Evolutionary conservation across 2,329 filamentous ascomycete species (phyloP).

Genomic region (Triangularia setosa): DNA sequence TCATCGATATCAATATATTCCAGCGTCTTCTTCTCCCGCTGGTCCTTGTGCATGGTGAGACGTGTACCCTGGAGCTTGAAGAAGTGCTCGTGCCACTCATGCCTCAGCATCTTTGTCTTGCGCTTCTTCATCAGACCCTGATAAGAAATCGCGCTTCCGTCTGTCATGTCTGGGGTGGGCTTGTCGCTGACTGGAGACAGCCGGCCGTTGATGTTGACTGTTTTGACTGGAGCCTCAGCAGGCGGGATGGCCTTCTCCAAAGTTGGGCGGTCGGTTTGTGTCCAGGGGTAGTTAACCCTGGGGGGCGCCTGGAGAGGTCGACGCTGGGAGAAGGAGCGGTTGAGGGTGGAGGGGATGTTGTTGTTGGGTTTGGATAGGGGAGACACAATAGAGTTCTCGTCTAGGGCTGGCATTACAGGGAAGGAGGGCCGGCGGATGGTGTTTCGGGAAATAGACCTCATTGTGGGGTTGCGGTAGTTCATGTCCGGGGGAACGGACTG

Average conservation of each 20-base stretch:
- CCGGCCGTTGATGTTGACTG: conserved; percentile 27
- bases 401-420: conserved; percentile 63
- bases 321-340: conserved; percentile 36
- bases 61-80: conserved; percentile 77
- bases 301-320: conserved; percentile 50
- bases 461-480: conserved; percentile 59
- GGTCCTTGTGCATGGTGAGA: conserved; percentile 71
- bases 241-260: conserved; percentile 45
- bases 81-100: conserved; percentile 92
- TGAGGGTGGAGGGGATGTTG: conserved; percentile 22
- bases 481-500: conserved; percentile 94
- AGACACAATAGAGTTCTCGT: conserved; percentile 52
- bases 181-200: conserved; percentile 31
- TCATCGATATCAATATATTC: conserved; percentile 85
- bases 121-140: conserved; percentile 93
- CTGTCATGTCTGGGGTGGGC: conserved; percentile 32
- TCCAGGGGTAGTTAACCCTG: conserved; percentile 54
- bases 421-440: conserved; percentile 64
- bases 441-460: conserved; percentile 51
- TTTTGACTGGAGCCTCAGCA: conserved; percentile 22
- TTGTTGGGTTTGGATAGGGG: conserved; percentile 22
- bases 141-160: conserved; percentile 58
- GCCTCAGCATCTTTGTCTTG: conserved; percentile 79
- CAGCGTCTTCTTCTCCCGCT: conserved; percentile 54
- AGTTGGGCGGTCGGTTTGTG: conserved; percentile 42